Conservation (phyloP, 176 grass and related monocot genomes). For the Tillandsia fasciculata region DNA sequence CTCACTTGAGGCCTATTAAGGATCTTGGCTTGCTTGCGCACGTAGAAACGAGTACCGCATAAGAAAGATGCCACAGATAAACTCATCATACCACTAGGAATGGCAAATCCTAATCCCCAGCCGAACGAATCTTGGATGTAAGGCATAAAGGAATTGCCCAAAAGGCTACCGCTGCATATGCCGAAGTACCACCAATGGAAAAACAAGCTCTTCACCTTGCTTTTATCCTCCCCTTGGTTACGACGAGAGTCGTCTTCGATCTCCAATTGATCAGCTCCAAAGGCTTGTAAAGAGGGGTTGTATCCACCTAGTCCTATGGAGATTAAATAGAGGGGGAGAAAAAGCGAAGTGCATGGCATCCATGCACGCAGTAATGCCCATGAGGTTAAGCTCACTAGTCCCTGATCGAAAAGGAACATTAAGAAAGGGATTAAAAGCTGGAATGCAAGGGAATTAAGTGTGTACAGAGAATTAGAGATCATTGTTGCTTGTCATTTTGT, state of each 20-base stretch:
- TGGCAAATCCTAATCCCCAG: slow-evolving; percentile 79
- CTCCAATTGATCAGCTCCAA: slow-evolving; percentile 81
- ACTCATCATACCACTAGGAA: slow-evolving; percentile 58
- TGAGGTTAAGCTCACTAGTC: slow-evolving; percentile 41
- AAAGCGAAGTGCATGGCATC: slow-evolving; percentile 63
- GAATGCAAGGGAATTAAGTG: not conserved
- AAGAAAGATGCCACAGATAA: slow-evolving; percentile 51
- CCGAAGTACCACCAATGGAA: slow-evolving; percentile 99
- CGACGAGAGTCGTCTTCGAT: slow-evolving; percentile 24
- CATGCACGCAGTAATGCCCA: slow-evolving; percentile 55
- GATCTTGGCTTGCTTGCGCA: slow-evolving; percentile 25
- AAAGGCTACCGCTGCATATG: slow-evolving; percentile 69
- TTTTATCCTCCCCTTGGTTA: slow-evolving; percentile 30
- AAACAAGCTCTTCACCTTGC: slow-evolving; percentile 59
- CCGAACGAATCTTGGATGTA: slow-evolving; percentile 75
- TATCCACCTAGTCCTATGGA: slow-evolving; percentile 76
- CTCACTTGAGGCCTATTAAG: not conserved
- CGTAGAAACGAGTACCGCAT: slow-evolving; percentile 48
- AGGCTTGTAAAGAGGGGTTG: slow-evolving; percentile 77
- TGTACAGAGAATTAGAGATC: no score
- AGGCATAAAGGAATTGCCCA: slow-evolving; percentile 75
- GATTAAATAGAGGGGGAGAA: slow-evolving; percentile 79
- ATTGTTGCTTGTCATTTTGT: no score
- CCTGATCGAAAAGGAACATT: slow-evolving; percentile 27
- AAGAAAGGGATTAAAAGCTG: not conserved